phyloP scores from a whole-genome alignment of 75 land plant genomes.

The Sequoiadendron giganteum region DNA sequence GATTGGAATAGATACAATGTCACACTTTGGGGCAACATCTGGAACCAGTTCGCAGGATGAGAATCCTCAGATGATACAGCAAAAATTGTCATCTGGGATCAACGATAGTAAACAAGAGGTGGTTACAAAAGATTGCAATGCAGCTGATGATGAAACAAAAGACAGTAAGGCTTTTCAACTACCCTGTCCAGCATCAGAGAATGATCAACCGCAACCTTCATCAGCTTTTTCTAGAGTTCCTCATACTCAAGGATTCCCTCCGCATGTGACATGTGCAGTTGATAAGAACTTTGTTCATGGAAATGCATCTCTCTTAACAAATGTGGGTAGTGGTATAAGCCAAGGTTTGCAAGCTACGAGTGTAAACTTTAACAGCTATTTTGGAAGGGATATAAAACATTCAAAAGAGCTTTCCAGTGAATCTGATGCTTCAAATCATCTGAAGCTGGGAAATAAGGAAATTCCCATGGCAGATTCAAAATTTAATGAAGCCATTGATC shows the following conservation, averaged over 20 bases:
- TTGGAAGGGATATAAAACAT: slow-evolving; percentile 4
- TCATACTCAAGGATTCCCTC: not conserved
- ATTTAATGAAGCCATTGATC: not conserved
- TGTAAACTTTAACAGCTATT: not conserved
- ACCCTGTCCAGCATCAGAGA: not conserved
- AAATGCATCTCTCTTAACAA: slow-evolving; percentile 36
- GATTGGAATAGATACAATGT: not conserved
- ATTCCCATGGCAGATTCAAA: not conserved
- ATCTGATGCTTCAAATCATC: not conserved
- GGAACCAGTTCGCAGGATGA: not conserved
- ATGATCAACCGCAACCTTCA: not conserved
- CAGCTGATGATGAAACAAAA: not conserved
- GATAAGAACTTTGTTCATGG: slow-evolving; percentile 34
- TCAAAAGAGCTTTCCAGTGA: slow-evolving; percentile 4
- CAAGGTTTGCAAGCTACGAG: not conserved
- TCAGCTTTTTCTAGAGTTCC: not conserved
- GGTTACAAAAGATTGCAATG: not conserved
- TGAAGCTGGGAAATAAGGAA: not conserved
- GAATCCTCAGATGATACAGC: not conserved
- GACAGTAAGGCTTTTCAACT: not conserved
- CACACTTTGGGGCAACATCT: not conserved
- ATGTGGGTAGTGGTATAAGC: slow-evolving; percentile 17
- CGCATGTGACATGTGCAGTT: slow-evolving; percentile 4
- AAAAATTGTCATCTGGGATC: not conserved
- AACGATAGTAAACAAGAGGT: not conserved